Evolutionary conservation across 2,329 filamentous ascomycete species (phyloP).

Genomic region (Phyllachora maydis): DNA sequence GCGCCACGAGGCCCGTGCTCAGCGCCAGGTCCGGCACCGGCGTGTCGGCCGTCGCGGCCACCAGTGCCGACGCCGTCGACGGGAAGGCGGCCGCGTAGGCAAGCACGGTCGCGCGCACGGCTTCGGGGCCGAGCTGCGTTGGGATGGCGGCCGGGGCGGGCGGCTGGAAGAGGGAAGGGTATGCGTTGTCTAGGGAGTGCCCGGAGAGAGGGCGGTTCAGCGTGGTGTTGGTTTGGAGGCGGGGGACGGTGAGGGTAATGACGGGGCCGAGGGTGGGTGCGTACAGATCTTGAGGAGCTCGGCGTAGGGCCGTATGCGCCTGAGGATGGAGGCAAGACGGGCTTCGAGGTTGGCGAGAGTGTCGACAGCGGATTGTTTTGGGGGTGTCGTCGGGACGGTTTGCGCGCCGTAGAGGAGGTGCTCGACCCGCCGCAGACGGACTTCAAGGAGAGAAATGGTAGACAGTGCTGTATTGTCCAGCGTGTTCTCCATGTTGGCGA

Average conservation of each 20-base stretch:
- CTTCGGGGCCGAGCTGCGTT: slow-evolving; percentile 26
- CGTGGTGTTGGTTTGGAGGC: no score
- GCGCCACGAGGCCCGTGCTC: slow-evolving; percentile 31
- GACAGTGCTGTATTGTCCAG: slow-evolving; percentile 31
- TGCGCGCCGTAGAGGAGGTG: slow-evolving; percentile 32
- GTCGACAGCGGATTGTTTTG: slow-evolving; percentile 18
- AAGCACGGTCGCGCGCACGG: slow-evolving; percentile 32
- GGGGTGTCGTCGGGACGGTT: slow-evolving; percentile 10
- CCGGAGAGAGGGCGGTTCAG: no score
- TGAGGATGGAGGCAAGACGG: slow-evolving; percentile 27
- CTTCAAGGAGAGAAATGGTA: slow-evolving; percentile 34
- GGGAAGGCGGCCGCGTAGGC: slow-evolving; percentile 33
- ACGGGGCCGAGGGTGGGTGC: slow-evolving; percentile 7
- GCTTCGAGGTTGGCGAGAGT: slow-evolving; percentile 29
- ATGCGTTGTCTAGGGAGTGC: slow-evolving; percentile 22
- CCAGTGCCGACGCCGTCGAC: slow-evolving; percentile 32
- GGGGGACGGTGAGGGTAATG: neutral
- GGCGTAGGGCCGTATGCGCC: slow-evolving; percentile 31
- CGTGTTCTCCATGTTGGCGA: slow-evolving; percentile 9
- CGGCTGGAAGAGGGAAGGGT: slow-evolving; percentile 32
- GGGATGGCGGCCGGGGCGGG: slow-evolving; percentile 23
- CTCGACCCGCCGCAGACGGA: slow-evolving; percentile 36
- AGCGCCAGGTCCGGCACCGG: slow-evolving; percentile 32
- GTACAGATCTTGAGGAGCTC: slow-evolving; percentile 40
- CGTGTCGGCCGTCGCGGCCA: slow-evolving; percentile 29